phyloP scores from a whole-genome alignment of 148 eudicot species.

The Rhododendron kiyosumense region DNA sequence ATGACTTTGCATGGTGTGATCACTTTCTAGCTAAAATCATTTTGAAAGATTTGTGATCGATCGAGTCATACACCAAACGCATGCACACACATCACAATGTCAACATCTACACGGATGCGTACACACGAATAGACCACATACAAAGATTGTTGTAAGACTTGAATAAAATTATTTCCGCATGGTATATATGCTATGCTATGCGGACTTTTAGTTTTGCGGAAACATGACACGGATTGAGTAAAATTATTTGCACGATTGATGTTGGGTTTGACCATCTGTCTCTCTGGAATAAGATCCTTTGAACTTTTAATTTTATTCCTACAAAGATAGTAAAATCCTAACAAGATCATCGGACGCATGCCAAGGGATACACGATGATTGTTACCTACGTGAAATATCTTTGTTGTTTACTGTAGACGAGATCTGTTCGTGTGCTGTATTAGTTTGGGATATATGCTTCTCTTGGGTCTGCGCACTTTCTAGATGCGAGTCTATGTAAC shows the following conservation, averaged over 20 bases:
- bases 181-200: not conserved
- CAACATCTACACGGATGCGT: not conserved
- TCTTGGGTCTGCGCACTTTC: not conserved
- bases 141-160: not conserved
- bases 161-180: not conserved
- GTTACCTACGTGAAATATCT: not conserved
- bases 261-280: not conserved
- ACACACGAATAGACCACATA: not conserved
- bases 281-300: not conserved
- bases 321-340: not conserved
- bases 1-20: conserved; percentile 1
- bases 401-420: not conserved
- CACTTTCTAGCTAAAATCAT: not conserved
- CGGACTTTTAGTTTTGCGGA: not conserved
- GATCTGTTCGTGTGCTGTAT: not conserved
- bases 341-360: not conserved
- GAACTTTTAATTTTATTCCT: not conserved
- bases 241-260: not conserved
- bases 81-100: not conserved
- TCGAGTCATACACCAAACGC: not conserved
- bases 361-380: not conserved
- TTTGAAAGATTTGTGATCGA: not conserved
- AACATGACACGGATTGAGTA: not conserved
- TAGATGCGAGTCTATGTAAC: not conserved
- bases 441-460: not conserved